Evolutionary conservation across 208 protist species (phyloP).

Genomic region (Acanthamoeba royreba): DNA sequence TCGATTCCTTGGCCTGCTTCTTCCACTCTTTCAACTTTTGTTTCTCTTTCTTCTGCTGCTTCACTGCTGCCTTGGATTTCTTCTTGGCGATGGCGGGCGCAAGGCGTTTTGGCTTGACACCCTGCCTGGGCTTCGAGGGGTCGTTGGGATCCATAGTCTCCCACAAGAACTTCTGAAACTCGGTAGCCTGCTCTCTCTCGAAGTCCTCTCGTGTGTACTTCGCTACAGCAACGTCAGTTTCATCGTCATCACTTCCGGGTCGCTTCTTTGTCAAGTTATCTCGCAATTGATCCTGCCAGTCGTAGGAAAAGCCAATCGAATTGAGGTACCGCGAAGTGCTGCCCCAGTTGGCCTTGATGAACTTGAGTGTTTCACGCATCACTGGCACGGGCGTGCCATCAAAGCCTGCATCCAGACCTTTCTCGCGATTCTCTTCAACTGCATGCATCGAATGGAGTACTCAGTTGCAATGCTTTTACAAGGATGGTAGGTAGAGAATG

Average conservation of each 20-base stretch:
- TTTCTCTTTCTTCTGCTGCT: neutral
- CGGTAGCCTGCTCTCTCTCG: neutral
- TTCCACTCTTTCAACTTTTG: neutral
- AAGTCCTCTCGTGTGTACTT: neutral
- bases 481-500: neutral
- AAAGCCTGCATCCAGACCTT: neutral
- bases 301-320: neutral
- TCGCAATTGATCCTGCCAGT: neutral
- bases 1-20: neutral
- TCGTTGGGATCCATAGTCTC: neutral
- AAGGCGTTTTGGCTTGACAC: neutral
- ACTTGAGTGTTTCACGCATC: constrained; percentile 30
- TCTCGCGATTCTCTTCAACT: neutral
- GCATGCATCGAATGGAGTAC: neutral
- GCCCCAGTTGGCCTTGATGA: constrained; percentile 45
- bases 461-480: neutral
- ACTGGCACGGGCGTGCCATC: constrained; percentile 29
- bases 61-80: neutral
- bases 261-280: neutral
- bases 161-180: constrained; percentile 27
- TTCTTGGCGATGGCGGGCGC: neutral
- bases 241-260: neutral
- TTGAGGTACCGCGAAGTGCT: neutral
- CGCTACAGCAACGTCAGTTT: neutral
- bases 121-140: neutral